These are phyloP conservation scores for Gracilaria caudata DNA, from an alignment of 23 red algal genomes.

Conservation along the genomic window DNA sequence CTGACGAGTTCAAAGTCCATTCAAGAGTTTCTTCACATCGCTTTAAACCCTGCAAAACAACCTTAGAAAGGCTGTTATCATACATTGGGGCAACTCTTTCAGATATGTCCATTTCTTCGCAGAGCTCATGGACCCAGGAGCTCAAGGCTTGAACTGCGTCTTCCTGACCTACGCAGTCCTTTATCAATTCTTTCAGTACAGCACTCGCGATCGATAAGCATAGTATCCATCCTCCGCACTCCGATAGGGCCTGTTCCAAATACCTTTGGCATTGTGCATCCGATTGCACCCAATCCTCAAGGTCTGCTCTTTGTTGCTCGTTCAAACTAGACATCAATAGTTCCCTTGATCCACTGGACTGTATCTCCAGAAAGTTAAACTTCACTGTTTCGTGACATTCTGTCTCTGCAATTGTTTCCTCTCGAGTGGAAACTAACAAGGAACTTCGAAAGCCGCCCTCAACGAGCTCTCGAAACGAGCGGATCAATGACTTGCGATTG, in stretches of 20 bases:
- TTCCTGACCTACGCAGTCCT: slow-evolving; percentile 2
- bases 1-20: background rate
- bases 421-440: background rate
- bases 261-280: background rate
- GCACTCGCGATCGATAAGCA: background rate
- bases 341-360: background rate
- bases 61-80: slow-evolving; percentile 8
- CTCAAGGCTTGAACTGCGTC: slow-evolving; percentile 10
- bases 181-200: background rate
- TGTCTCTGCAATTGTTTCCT: background rate
- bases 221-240: slow-evolving; percentile 7
- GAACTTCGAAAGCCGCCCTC: background rate
- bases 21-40: background rate
- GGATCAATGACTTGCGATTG: background rate
- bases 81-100: background rate
- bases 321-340: background rate
- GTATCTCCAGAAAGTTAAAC: background rate
- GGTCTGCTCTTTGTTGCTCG: slow-evolving; percentile 1
- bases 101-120: background rate
- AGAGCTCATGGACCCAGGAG: background rate
- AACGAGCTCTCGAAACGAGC: slow-evolving; percentile 1
- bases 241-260: slow-evolving; percentile 9
- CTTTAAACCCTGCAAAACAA: background rate
- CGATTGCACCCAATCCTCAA: background rate
- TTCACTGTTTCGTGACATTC: background rate